Evolutionary conservation across 1,284 basidiomycete genomes (phyloP), one percentile per base, ranked within the genome.

Genomic region (Apiotrichum brassicae): DNA sequence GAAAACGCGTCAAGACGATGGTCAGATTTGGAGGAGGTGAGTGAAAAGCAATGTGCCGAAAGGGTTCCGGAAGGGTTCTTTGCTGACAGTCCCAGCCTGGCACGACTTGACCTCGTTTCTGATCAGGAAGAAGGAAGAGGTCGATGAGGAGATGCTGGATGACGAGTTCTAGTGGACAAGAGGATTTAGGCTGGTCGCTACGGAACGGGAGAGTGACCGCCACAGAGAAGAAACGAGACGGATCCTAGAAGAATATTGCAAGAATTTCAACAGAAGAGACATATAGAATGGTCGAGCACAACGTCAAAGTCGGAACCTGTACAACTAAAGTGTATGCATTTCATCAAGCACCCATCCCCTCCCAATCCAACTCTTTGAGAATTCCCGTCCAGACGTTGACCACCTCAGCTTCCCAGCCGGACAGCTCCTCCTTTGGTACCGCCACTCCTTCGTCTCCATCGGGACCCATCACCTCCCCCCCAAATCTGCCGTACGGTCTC

Each of bases 1-100:
- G 50, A 41, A 58, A 57, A 43, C 61, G 63, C 18, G 46, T 51
- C 22, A 71, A 69, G 51, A 54, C 58, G 40, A 51, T 72, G 61
- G 60, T 65, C 0, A 51, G 64, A 20, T 51, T 54, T 11, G 62
- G 58, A 1, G 70, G 69, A 11, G 52, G 56, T 57, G 43, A 51
- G 56, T 54, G 7, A 11, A 14, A 30, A 14, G 14, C 28, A 30
- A 9, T 14, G 14, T 14, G 28, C 14, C 4, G 11, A 16, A 12
- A 2, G 23, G 16, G 18, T 3, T 20, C 5, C 19, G 12, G 35
- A 2, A 11, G 8, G n/a, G n/a, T 8, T 18, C 6, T 3, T 18
- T 12, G 35, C 41, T 53, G 39, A 51, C 45, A 13, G 4, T 14
- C n/a, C n/a, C 40, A 28, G 60, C 60, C 13, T 69, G 67, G 67